phyloP scores from a whole-genome alignment of 441 rosid species.

The Gossypium laxum region DNA sequence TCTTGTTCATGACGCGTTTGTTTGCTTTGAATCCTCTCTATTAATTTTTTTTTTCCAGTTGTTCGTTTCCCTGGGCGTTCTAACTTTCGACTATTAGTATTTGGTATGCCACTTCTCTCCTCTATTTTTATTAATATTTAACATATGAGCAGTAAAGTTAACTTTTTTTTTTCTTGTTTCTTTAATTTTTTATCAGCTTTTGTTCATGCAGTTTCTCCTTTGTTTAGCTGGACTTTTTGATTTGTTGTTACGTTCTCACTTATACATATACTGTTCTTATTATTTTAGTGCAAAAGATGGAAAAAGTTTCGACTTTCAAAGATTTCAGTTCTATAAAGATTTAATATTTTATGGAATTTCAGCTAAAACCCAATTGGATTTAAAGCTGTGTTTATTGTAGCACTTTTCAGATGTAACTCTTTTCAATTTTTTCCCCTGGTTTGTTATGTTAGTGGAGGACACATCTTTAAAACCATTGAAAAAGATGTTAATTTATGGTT shows the following conservation, averaged over 20 bases:
- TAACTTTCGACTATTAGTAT: neutral
- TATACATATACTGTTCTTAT: neutral
- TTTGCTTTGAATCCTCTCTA: neutral
- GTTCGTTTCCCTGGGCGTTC: neutral
- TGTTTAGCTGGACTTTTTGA: neutral
- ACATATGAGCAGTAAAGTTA: neutral
- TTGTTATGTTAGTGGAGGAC: conserved; percentile 18
- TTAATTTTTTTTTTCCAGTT: neutral
- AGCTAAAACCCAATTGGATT: conserved; percentile 12
- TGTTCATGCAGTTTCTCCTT: neutral
- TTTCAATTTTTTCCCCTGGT: neutral
- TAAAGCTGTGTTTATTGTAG: neutral
- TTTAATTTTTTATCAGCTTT: neutral
- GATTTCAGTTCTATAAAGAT: neutral
- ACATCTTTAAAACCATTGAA: conserved; percentile 13
- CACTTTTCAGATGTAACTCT: neutral
- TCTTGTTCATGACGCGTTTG: neutral
- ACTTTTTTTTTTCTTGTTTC: neutral
- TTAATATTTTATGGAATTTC: neutral
- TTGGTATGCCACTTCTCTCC: neutral
- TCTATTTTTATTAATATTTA: neutral
- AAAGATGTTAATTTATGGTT: conserved; percentile 9
- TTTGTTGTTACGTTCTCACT: neutral
- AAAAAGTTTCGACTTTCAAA: neutral
- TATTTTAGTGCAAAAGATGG: neutral